Conservation (phyloP, 1,139 yeast species). For the Trichomonascaceae sp. region DNA sequence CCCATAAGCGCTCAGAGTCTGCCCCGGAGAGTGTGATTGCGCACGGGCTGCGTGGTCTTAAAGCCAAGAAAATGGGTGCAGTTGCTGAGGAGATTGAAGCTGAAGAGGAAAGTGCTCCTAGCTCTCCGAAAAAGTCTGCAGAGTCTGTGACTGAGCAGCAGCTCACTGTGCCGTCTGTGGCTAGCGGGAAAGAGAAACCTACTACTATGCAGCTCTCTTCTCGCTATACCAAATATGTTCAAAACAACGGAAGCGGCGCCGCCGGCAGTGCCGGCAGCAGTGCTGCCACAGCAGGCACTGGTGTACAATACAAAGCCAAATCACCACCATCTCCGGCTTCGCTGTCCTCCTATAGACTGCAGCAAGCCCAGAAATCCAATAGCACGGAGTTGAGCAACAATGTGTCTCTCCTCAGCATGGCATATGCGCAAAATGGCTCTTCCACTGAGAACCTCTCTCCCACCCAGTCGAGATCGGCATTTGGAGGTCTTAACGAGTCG, state of each 20-base stretch:
- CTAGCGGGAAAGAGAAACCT: not conserved
- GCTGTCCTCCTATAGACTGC: not conserved
- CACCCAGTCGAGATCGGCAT: not conserved
- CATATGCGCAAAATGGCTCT: not conserved
- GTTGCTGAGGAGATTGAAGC: slow-evolving; percentile 19
- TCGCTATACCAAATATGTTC: not conserved
- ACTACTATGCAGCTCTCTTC: not conserved
- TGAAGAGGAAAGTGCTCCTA: slow-evolving; percentile 6
- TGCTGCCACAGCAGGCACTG: not conserved
- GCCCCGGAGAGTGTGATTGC: slow-evolving; percentile 16
- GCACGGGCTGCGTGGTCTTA: slow-evolving; percentile 10
- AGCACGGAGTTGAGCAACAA: not conserved
- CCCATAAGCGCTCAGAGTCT: slow-evolving; percentile 20
- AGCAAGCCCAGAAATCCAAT: not conserved
- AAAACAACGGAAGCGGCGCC: not conserved
- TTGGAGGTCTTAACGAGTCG: not conserved
- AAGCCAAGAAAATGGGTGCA: slow-evolving; percentile 16
- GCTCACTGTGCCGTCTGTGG: not conserved
- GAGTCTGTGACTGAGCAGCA: not conserved
- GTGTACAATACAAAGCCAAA: too few relatives aligned
- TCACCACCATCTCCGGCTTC: too few relatives aligned
- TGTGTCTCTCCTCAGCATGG: not conserved
- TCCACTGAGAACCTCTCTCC: not conserved
- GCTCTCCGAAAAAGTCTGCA: too few relatives aligned
- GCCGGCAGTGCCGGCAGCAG: not conserved